These are phyloP conservation scores for Blastomyces gilchristii DNA, from an alignment of 2,329 filamentous ascomycete genomes.

Conservation along the genomic window DNA sequence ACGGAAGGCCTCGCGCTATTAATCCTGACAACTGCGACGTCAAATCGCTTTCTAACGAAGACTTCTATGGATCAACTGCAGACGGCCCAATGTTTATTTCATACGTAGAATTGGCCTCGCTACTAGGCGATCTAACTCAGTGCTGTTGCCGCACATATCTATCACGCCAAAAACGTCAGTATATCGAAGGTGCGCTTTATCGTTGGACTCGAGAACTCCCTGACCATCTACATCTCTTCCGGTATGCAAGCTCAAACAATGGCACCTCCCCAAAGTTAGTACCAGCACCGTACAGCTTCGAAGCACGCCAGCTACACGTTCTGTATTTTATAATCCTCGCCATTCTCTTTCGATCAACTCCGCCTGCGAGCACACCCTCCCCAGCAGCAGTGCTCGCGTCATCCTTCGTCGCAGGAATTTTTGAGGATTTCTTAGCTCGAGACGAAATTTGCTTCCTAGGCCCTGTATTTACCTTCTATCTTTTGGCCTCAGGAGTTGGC, in stretches of 20 bases:
- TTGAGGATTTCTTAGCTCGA: constrained; percentile 36
- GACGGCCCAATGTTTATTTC: constrained; percentile 29
- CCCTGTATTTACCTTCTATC: constrained; percentile 37
- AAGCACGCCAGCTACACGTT: constrained; percentile 32
- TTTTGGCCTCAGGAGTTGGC: constrained; percentile 31
- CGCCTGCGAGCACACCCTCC: constrained; percentile 24
- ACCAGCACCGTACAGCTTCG: constrained; percentile 26
- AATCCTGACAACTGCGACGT: constrained; percentile 33
- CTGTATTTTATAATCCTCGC: constrained; percentile 33
- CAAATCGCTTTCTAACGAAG: constrained; percentile 25
- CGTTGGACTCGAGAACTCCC: constrained; percentile 32
- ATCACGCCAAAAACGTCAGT: constrained; percentile 19
- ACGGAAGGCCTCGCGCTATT: constrained; percentile 33
- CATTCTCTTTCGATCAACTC: constrained; percentile 30
- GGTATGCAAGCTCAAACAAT: constrained; percentile 10
- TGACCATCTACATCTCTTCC: constrained; percentile 21
- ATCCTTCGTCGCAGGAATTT: constrained; percentile 35
- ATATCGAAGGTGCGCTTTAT: constrained; percentile 22
- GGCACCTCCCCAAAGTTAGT: constrained; percentile 11
- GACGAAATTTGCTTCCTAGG: constrained; percentile 36
- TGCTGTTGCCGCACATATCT: constrained; percentile 20
- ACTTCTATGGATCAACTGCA: constrained; percentile 25
- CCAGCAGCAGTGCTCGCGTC: constrained; percentile 33
- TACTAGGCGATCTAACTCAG: constrained; percentile 26
- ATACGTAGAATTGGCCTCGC: constrained; percentile 33